These are phyloP conservation scores for Citrus maxima DNA, from an alignment of 345 rosid genomes.

Conservation along the genomic window DNA sequence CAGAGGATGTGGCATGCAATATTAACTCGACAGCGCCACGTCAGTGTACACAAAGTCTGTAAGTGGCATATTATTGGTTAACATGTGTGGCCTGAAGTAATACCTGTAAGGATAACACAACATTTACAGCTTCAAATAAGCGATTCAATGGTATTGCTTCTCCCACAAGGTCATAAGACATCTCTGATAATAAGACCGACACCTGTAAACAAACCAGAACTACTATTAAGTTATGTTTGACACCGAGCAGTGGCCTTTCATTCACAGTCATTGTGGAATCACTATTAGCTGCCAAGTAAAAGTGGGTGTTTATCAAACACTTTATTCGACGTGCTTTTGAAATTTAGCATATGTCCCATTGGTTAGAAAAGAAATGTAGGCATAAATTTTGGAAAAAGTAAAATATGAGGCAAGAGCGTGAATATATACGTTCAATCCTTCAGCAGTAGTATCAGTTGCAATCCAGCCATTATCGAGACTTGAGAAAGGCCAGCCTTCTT, in stretches of 20 bases:
- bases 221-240: not conserved
- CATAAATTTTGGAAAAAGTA: not conserved
- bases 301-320: not conserved
- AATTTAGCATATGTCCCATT: not conserved
- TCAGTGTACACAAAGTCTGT: no score
- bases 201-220: not conserved
- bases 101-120: not conserved
- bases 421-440: not conserved
- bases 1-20: not conserved
- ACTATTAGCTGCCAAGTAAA: no score
- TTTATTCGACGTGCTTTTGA: not conserved
- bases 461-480: constrained; percentile 19
- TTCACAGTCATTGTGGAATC: no score
- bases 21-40: not conserved
- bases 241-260: no score
- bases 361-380: not conserved
- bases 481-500: constrained; percentile 79
- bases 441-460: not conserved
- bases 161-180: not conserved
- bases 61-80: no score
- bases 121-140: not conserved
- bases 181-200: not conserved
- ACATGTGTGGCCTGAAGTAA: not conserved
- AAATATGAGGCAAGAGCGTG: not conserved
- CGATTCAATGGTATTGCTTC: not conserved